These are phyloP conservation scores for Meyerozyma smithsonii DNA, from an alignment of 1,139 yeast genomes.

Conservation along the genomic window DNA sequence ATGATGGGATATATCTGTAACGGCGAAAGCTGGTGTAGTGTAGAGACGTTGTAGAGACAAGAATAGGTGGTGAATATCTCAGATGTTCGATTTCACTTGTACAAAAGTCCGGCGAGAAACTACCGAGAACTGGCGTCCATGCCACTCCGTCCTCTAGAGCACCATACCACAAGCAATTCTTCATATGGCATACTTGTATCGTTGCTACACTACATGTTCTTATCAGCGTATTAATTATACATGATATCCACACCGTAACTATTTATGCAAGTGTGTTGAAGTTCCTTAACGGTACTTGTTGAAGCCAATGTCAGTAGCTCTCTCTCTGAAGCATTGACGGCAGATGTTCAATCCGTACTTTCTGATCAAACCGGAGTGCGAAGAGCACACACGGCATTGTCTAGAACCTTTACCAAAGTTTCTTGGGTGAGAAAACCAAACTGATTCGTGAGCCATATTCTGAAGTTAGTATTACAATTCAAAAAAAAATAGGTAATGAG, in stretches of 20 bases:
- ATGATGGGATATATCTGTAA: slow-evolving; percentile 12
- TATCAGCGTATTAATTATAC: slow-evolving; percentile 4
- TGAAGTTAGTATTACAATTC: slow-evolving; percentile 2
- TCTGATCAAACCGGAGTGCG: slow-evolving; percentile 99
- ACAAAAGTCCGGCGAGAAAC: no score
- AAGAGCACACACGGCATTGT: slow-evolving; percentile 98
- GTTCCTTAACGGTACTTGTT: slow-evolving; percentile 91
- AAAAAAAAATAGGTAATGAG: no score
- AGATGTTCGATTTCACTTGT: no score
- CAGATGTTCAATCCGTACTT: slow-evolving; percentile 99
- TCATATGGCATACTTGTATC: no score
- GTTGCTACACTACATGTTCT: slow-evolving; percentile 1
- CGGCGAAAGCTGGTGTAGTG: no score
- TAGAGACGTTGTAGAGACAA: neutral
- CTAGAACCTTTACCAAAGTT: slow-evolving; percentile 99
- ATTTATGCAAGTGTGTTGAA: slow-evolving; percentile 3
- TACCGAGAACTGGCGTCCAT: no score
- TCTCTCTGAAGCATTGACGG: slow-evolving; percentile 99
- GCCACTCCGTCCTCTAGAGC: no score
- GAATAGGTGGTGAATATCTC: neutral
- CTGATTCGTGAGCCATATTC: slow-evolving; percentile 99
- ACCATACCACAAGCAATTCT: no score
- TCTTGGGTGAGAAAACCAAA: slow-evolving; percentile 99
- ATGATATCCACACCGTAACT: slow-evolving; percentile 3
- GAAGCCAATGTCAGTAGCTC: slow-evolving; percentile 99